A percentile compares a stretch with the other conserved stretches of the same genome.
These are phyloP conservation scores for Ceratobasidium sp. DNA, from an alignment of 1,284 basidiomycete species.

Conservation along the genomic window DNA sequence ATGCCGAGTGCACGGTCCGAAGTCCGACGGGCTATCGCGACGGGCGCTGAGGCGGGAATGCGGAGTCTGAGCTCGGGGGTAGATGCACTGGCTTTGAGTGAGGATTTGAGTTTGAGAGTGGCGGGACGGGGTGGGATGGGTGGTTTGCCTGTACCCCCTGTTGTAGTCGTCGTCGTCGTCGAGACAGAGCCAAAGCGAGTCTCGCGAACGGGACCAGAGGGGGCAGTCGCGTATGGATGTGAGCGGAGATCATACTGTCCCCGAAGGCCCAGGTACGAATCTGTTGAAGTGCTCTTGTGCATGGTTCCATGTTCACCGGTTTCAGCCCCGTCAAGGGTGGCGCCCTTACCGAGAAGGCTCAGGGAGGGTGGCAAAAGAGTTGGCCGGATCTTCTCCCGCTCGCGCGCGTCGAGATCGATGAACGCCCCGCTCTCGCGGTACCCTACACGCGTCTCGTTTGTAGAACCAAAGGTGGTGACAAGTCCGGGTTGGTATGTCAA, in stretches of 20 bases:
- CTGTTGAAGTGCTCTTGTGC: conserved; percentile 8
- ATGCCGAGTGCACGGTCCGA: background rate
- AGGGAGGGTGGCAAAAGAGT: conserved; percentile 34
- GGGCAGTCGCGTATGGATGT: conserved; percentile 14
- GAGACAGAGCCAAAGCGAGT: conserved; percentile 26
- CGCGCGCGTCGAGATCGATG: conserved; percentile 26
- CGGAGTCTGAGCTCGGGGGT: conserved; percentile 27
- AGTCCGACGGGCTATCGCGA: background rate
- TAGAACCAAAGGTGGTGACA: conserved; percentile 27
- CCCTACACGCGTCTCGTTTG: conserved; percentile 19
- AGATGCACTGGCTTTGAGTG: conserved; percentile 28
- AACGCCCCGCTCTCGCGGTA: conserved; percentile 38
- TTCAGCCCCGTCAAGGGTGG: background rate
- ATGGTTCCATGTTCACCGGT: background rate
- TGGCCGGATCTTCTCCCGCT: conserved; percentile 36
- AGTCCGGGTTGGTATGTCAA: conserved; percentile 33
- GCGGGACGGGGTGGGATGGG: conserved; percentile 31
- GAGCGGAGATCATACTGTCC: conserved; percentile 35
- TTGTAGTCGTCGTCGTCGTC: conserved; percentile 26
- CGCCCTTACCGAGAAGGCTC: conserved; percentile 16
- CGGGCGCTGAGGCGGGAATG: background rate
- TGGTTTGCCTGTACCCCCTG: conserved; percentile 32
- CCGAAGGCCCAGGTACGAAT: conserved; percentile 4
- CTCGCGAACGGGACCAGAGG: conserved; percentile 5
- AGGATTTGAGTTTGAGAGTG: conserved; percentile 34